Evolutionary conservation across 306 rosid genomes (phyloP).

Genomic region (Inga leiocalycina): DNA sequence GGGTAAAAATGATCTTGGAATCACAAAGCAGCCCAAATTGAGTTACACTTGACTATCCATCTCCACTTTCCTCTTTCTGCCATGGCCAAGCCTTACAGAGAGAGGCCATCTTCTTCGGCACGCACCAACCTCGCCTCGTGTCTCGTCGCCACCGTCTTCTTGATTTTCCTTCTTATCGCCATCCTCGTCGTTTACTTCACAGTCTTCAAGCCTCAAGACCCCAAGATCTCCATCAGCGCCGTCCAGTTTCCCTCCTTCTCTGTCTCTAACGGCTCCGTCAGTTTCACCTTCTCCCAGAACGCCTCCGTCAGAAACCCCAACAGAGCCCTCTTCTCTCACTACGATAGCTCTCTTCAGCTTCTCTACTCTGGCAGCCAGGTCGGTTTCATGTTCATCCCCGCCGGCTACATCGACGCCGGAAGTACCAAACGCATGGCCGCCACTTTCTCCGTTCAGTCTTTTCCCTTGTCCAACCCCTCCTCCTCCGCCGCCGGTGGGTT

Average conservation of each 20-base stretch:
- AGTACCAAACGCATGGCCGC: slow-evolving; percentile 68
- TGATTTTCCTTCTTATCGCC: slow-evolving; percentile 55
- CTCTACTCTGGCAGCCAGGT: slow-evolving; percentile 61
- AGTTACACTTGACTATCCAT: not conserved
- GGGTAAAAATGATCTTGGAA: not conserved
- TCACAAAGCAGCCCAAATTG: no score
- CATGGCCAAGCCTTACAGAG: slow-evolving; percentile 48
- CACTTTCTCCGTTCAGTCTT: slow-evolving; percentile 57
- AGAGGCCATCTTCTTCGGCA: slow-evolving; percentile 55
- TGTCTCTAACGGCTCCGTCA: slow-evolving; percentile 56
- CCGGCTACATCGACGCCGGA: slow-evolving; percentile 60
- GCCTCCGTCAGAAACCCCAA: slow-evolving; percentile 65
- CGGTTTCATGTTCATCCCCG: slow-evolving; percentile 79
- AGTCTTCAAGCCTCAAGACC: slow-evolving; percentile 65
- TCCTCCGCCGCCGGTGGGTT: slow-evolving; percentile 7
- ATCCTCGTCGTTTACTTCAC: slow-evolving; percentile 61
- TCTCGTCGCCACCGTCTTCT: slow-evolving; percentile 61
- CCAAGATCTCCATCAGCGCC: slow-evolving; percentile 57
- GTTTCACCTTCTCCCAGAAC: slow-evolving; percentile 69
- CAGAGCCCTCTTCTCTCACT: slow-evolving; percentile 59
- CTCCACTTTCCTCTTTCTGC: not conserved
- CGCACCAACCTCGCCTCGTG: slow-evolving; percentile 70
- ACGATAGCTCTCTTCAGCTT: slow-evolving; percentile 66
- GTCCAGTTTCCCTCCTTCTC: slow-evolving; percentile 73
- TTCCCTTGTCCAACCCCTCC: slow-evolving; percentile 48